Evolutionary conservation across 768 basidiomycete genomes (phyloP), one percentile per base, ranked within the genome.

Genomic region (Tephrocybe sp.): DNA sequence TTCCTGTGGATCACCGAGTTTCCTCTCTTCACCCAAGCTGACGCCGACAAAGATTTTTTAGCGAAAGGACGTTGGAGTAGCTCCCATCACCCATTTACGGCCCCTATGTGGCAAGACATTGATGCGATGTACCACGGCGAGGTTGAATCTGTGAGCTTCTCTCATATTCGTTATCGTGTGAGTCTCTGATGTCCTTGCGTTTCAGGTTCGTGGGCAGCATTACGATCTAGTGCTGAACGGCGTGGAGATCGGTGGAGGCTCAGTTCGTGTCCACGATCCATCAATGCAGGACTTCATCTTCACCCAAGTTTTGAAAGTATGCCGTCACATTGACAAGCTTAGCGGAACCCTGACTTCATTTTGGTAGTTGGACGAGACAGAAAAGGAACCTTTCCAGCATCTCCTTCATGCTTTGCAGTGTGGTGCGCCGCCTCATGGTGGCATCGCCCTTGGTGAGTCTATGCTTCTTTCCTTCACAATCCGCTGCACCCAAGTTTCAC

Each of bases 1-100:
- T 95, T 98, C 69, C 76, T 95, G 17, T 98, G 95, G 95, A 82
- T 98, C 47, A 96, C 93, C 4, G 93, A 96, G 66, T 97, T 97
- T 66, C 95, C 95, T 12, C 77, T 98, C 20, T 97, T 96, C 73
- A 80, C 94, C 14, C 83, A 77, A 25, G 84, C 86, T 32, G 94
- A 97, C 66, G 76, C 78, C 49, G 94, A 97, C 73, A 97, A 97
- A 70, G 85, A 90, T 32, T 82, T 86, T 63, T 70, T 93, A 25
- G 89, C 93, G 3, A 79, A 84, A 50, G 94, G 94, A 25, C 78
- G 93, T 61, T 96, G 92, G 90, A 88, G 90, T 57, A 90, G 89
- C 56, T 85, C 91, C 3, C 95, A 98, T 62, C 95, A 98, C 68
- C 95, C 95, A 2, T 98, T 98, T 69, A 98, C 95, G 11, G 94